Base-by-base conservation (phyloP, 2,329 filamentous ascomycete genomes). In the Alternaria arbusti region DNA sequence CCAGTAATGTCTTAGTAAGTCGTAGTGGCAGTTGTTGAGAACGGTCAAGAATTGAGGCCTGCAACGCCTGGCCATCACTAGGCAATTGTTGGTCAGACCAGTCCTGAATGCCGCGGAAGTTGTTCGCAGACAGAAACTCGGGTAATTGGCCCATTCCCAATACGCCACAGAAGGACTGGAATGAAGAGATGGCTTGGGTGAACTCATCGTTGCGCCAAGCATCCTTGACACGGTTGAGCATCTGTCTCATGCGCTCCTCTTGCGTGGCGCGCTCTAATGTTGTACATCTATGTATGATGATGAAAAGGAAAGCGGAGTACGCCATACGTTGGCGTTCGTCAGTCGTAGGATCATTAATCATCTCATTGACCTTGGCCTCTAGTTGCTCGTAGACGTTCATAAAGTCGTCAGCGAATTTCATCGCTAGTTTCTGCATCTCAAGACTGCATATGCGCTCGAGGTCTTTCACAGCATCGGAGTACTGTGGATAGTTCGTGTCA, bases 321-420 rank as follows among this genome's bases (percentile, higher is more conserved):
- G 94, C 93, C 74, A 96, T 90, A 61, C 92, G 89, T 30, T 94
- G 88, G 74, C 94, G 93, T 72, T 95, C 91, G 73, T 97, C 95
- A 28, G 91, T 82, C 57, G 87, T 86, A 28, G 91, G 88, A 51
- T 91, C 88, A 65, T 89, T 85, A 76, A 91, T 86, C 83, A 97
- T 89, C 77, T 95, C 91, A 63, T 91, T 90, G 63, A 98, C 90
- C 74, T 93, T 93, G 40, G 86, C 86, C 77, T 97, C 92, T 26
- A 99, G 87, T 70, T 96, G 89, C 61, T 95, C 91, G 77, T 97
- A 98, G 26, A 96, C 94, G 40, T 89, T 89, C 72, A 96, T 86
- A 65, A 99, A 89, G 75, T 97, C 91, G 77, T 98, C 92, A 0
- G 96, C 91, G 86, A 97, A 97, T 72, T 94, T 93, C 65, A 92